phyloP scores from a whole-genome alignment of 1,284 basidiomycete genomes.

The Marasmius tenuissimus region DNA sequence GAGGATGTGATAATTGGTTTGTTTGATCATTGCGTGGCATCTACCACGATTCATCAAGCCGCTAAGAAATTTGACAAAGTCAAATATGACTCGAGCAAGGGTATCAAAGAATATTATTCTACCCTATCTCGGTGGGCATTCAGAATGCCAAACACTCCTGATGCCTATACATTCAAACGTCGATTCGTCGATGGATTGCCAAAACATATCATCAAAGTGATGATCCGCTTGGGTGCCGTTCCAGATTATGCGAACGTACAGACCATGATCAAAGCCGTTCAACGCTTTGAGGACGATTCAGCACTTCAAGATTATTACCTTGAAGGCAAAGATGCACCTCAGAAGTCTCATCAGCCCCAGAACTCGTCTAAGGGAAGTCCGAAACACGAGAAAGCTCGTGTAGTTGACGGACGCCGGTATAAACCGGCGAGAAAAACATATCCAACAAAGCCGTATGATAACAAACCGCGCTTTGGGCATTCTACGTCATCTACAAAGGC shows the following conservation, averaged over 20 bases:
- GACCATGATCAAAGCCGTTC: background rate
- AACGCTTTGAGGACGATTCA: constrained; percentile 1
- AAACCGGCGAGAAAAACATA: no score
- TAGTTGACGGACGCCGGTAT: no score
- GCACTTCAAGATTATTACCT: background rate
- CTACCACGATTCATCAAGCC: constrained; percentile 16
- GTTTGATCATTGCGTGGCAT: constrained; percentile 17
- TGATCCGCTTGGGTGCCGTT: constrained; percentile 1
- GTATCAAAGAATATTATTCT: constrained; percentile 14
- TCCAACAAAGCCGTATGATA: no score
- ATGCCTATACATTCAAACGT: constrained; percentile 8
- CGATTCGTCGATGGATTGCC: constrained; percentile 8
- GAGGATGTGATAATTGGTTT: constrained; percentile 14
- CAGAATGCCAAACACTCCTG: constrained; percentile 8
- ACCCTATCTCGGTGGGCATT: constrained; percentile 4
- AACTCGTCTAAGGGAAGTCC: no score
- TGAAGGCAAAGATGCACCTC: no score
- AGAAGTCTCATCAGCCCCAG: no score
- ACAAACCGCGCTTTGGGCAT: no score
- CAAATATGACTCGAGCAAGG: background rate
- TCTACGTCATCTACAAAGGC: no score
- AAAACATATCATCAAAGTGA: background rate
- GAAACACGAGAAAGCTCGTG: no score
- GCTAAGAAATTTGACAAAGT: constrained; percentile 8
- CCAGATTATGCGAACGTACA: background rate